Base-by-base conservation (phyloP, 2,329 filamentous ascomycete species). In the Hypocreales sp. region DNA sequence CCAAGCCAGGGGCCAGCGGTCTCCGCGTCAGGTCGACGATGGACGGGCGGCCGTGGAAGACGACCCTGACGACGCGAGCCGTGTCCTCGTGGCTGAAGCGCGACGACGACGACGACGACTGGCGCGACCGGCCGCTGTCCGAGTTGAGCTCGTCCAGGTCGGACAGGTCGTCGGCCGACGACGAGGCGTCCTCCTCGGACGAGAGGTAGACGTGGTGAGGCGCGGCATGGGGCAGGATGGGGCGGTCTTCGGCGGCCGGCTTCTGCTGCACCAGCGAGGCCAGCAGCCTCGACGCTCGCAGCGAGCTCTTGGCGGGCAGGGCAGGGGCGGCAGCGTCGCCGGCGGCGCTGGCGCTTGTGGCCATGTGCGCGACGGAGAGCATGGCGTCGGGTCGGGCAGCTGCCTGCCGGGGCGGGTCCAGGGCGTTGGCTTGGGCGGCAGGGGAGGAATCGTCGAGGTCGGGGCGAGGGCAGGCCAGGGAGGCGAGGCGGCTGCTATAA, bases 121-220 rank as follows among this genome's bases (percentile, higher is more conserved):
- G 27, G 27, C 40, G 34, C 5, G 36, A 39, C 20, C 47, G 39
- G 27, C 56, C 56, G 32, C 46, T 56, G 13, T 51, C 53, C 26
- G 58, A 63, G 35, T 67, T 60, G 36, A 52, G 50, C 25, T 64
- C 61, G 40, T 38, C 36, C 24, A 61, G 61, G 40, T 70, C 64
- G 30, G 67, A 72, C 35, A 64, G 64, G 46, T 70, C 62, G 46
- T 71, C 70, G 24, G 66, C 64, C 12, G 65, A 68, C 2, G 71
- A 71, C 2, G 71, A 75, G 17, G 61, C 68, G 35, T 75, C 72
- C 43, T 77, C 72, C 37, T 77, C 72, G 0, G 69, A 74, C 2
- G 70, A 75, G 15, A 77, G 61, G 45, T 77, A 77, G 31, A 68
- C 41, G 31, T 72, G 64, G 44, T 73, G 69, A 5, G 68, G 64